Evolutionary conservation across 2,329 filamentous ascomycete genomes (phyloP).

Genomic region (Penicillium sp.): DNA sequence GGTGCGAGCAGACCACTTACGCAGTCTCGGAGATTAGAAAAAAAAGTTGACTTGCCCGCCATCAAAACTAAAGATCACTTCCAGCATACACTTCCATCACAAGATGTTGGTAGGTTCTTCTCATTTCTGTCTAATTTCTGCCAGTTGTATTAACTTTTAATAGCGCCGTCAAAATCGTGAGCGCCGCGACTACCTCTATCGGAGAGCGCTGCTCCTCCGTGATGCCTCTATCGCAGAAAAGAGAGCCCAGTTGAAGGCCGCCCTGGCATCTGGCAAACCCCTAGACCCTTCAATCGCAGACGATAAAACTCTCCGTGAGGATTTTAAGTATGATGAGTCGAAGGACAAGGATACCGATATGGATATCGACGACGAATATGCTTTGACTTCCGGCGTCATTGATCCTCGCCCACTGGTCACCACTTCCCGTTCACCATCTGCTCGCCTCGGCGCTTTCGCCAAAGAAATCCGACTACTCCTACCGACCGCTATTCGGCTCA

Average conservation of each 20-base stretch:
- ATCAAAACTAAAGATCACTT: conserved; percentile 5
- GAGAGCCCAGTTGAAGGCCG: conserved; percentile 76
- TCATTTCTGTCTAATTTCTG: not conserved
- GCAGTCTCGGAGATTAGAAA: conserved; percentile 33
- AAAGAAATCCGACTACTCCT: conserved; percentile 84
- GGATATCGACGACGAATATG: conserved; percentile 88
- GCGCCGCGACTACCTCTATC: conserved; percentile 83
- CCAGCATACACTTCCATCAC: conserved; percentile 5
- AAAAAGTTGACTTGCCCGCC: conserved; percentile 35
- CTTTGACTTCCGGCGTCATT: conserved; percentile 81
- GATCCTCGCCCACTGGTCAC: conserved; percentile 87
- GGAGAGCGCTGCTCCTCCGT: conserved; percentile 76
- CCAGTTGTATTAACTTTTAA: conserved; percentile 1
- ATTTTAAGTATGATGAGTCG: conserved; percentile 92
- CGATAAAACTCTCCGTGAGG: conserved; percentile 75
- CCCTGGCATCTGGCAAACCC: conserved; percentile 83
- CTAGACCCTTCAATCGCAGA: conserved; percentile 77
- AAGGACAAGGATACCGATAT: conserved; percentile 69
- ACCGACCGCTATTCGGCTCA: conserved; percentile 80
- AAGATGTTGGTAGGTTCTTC: conserved; percentile 31
- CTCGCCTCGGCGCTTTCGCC: conserved; percentile 78
- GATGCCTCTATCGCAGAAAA: conserved; percentile 93
- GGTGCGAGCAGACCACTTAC: conserved; percentile 18
- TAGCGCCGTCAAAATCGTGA: conserved; percentile 70
- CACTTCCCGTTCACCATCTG: conserved; percentile 82